phyloP scores from a whole-genome alignment of 805 yeast species.

The Limtongia smithiae region DNA sequence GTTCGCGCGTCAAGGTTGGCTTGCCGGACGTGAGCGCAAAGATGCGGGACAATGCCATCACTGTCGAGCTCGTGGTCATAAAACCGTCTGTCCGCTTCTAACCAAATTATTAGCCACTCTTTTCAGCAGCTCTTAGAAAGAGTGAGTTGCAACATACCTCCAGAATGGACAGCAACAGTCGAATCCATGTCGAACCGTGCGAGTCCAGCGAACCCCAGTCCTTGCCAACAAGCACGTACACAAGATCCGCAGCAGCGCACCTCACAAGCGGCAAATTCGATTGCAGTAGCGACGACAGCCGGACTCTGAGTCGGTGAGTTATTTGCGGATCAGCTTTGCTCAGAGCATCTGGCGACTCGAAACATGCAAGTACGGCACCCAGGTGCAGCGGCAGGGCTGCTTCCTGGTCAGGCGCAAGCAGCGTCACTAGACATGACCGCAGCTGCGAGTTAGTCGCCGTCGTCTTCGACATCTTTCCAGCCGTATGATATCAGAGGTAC shows the following conservation, averaged over 20 bases:
- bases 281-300: conserved; percentile 24
- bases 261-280: conserved; percentile 4
- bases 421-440: conserved; percentile 11
- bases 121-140: neutral
- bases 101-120: neutral
- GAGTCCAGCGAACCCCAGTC: conserved; percentile 26
- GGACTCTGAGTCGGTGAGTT: conserved; percentile 21
- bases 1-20: conserved; percentile 21
- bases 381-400: conserved; percentile 7
- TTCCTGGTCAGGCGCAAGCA: conserved; percentile 19
- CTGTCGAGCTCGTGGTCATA: neutral
- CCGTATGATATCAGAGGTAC: neutral
- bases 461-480: neutral
- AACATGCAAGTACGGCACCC: conserved; percentile 9
- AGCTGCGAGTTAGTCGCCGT: conserved; percentile 3
- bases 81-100: conserved; percentile 7
- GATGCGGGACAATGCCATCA: conserved; percentile 8
- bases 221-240: conserved; percentile 3
- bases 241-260: conserved; percentile 18
- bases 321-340: conserved; percentile 11
- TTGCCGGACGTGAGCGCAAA: conserved; percentile 14
- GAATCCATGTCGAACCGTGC: conserved; percentile 25
- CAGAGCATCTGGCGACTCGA: conserved; percentile 12
- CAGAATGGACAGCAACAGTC: conserved; percentile 11
- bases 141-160: conserved; percentile 8